Percentiles rank a stretch among this genome's conserved stretches.
Evolutionary conservation across 495 filamentous ascomycete genomes (phyloP).

Genomic region (Lepraria neglecta): DNA sequence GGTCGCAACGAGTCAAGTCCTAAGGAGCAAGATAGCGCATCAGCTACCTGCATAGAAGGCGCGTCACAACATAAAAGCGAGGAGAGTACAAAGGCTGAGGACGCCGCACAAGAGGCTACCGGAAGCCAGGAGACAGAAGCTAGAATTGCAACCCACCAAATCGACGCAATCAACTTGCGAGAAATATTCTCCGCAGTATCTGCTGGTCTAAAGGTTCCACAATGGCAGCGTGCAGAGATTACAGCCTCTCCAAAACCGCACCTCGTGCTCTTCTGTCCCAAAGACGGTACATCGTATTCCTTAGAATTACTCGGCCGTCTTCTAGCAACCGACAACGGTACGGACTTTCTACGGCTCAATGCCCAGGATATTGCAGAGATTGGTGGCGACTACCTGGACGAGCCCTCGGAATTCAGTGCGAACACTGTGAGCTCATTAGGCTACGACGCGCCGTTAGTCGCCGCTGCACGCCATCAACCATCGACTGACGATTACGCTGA

Average conservation of each 20-base stretch:
- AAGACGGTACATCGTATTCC: constrained; percentile 49
- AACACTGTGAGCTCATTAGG: constrained; percentile 52
- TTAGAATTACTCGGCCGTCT: constrained; percentile 53
- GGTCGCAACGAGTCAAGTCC: background rate
- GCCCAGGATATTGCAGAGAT: constrained; percentile 76
- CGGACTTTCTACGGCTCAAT: constrained; percentile 74
- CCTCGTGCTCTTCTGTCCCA: constrained; percentile 59
- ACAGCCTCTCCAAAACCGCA: constrained; percentile 56
- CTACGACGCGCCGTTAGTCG: constrained; percentile 51
- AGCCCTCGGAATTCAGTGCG: constrained; percentile 42
- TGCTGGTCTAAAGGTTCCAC: constrained; percentile 23
- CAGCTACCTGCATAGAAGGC: background rate
- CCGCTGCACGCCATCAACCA: constrained; percentile 24
- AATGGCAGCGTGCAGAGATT: constrained; percentile 32
- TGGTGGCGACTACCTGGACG: constrained; percentile 64
- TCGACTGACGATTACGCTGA: constrained; percentile 32
- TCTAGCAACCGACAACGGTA: constrained; percentile 52
- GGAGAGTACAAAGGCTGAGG: background rate
- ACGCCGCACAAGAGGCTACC: background rate
- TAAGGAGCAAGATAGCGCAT: background rate
- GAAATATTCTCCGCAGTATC: constrained; percentile 24
- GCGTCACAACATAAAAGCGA: background rate
- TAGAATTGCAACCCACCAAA: background rate
- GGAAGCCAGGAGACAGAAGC: background rate
- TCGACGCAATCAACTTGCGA: constrained; percentile 14